These are phyloP conservation scores for Hemileccinum rubropunctum DNA, from an alignment of 768 basidiomycete genomes.

Conservation along the genomic window DNA sequence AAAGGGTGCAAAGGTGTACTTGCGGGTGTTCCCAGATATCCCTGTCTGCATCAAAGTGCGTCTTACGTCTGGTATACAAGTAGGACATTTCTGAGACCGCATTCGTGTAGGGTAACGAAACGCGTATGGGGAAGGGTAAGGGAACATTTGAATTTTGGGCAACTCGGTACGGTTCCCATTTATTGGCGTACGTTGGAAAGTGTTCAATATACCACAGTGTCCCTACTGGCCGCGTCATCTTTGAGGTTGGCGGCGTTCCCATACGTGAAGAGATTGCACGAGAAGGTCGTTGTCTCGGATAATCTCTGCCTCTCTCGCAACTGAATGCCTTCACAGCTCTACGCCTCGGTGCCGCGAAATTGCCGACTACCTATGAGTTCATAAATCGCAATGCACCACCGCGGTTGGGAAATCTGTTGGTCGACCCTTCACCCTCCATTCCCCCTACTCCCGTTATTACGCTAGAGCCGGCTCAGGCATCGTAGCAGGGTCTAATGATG, in stretches of 20 bases:
- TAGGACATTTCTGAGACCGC: background rate
- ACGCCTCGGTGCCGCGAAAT: conserved; percentile 80
- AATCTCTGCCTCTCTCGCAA: background rate
- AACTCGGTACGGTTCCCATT: conserved; percentile 57
- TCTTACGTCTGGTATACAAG: background rate
- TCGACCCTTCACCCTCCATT: conserved; percentile 30
- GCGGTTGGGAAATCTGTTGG: conserved; percentile 65
- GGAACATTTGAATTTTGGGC: conserved; percentile 98
- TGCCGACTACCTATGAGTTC: conserved; percentile 88
- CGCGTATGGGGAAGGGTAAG: conserved; percentile 99
- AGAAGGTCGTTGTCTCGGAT: conserved; percentile 56
- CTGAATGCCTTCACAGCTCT: conserved; percentile 53
- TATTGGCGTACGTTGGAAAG: background rate
- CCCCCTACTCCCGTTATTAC: conserved; percentile 12
- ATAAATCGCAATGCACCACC: conserved; percentile 67
- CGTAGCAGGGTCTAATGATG: conserved; percentile 8
- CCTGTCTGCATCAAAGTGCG: conserved; percentile 94
- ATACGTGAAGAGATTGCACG: conserved; percentile 91
- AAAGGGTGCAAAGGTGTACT: conserved; percentile 82
- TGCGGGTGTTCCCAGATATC: conserved; percentile 94
- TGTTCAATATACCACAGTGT: conserved; percentile 49
- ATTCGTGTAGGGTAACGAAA: conserved; percentile 80
- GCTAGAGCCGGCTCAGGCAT: conserved; percentile 8
- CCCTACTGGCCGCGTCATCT: conserved; percentile 83
- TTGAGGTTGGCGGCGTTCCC: conserved; percentile 88